Evolutionary conservation across 2,329 filamentous ascomycete species (phyloP), one percentile per base, ranked within the genome.

Genomic region (Scytalidium sp.): DNA sequence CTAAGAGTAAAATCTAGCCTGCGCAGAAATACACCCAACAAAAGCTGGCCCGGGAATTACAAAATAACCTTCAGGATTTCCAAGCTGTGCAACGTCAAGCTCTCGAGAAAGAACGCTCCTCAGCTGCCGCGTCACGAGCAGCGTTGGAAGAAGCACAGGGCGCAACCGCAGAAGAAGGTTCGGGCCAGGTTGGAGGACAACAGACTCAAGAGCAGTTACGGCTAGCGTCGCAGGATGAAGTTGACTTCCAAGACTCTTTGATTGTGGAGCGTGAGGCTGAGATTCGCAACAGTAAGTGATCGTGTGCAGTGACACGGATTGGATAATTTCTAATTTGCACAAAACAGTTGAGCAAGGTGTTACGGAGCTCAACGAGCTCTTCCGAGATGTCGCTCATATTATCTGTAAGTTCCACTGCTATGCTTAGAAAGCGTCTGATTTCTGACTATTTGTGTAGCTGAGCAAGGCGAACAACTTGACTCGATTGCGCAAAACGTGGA

Each of bases 321-420:
- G 17, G 5, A 15, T 15, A n/a, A 15, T 36, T 36, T 15, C 19
- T 36, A 15, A 36, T n/a, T n/a, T 36, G 4, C 4, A 36, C 25
- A 36, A 5, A 8, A 36, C n/a, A 36, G 32, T 99, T 62, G 94
- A 97, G 73, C 92, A 97, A 69, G 91, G 89, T 49, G 94, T 99
- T 6, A 88, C 88, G 49, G 94, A 99, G 64, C 75, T 99, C 55
- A 99, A 99, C 63, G 94, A 97, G 64, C 79, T 99, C 41, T 99
- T 99, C 77, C 81, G 92, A 55, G 93, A 99, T 73, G 91, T 99
- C n/a, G 94, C 93, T 43, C 91, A 96, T 68, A 97, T 99, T 68
- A 92, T 99, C 45, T 84, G 84, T 36, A 36, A 36, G 32, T 36
- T 36, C 8, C 25, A 29, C 7, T 13, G 13, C 13, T 8, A 36